phyloP scores from a whole-genome alignment of 148 eudicot species.

The Persicaria maculosa region DNA sequence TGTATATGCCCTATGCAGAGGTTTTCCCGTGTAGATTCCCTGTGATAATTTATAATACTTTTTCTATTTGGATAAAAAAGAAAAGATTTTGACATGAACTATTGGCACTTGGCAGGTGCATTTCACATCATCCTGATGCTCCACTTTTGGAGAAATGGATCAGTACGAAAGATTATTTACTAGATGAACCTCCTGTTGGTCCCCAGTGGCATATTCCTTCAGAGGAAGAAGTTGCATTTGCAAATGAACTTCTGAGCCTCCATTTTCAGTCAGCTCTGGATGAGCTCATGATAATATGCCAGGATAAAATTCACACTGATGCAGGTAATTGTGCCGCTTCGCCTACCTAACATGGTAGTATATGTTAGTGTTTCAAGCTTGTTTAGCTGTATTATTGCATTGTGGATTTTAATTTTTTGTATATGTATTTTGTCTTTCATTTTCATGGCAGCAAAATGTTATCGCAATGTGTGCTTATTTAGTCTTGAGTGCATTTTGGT shows the following conservation, averaged over 20 bases:
- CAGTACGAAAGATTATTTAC: conserved; percentile 56
- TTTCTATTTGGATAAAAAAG: too few species aligned
- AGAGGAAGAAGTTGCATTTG: conserved; percentile 69
- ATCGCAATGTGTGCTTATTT: background rate
- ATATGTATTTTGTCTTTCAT: background rate
- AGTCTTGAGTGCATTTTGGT: background rate
- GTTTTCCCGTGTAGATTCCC: too few species aligned
- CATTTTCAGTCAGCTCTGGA: conserved; percentile 84
- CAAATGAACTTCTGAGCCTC: conserved; percentile 79
- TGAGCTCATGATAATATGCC: conserved; percentile 68
- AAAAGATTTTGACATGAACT: too few species aligned
- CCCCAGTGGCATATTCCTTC: conserved; percentile 93
- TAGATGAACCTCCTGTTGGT: conserved; percentile 34
- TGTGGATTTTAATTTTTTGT: background rate
- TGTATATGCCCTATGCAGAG: too few species aligned
- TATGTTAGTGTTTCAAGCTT: background rate
- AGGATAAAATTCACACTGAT: conserved; percentile 71
- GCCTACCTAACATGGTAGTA: background rate
- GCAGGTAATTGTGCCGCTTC: conserved; percentile 43
- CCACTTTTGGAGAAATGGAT: conserved; percentile 83
- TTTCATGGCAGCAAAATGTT: background rate
- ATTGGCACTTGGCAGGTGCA: conserved; percentile 42
- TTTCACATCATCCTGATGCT: conserved; percentile 50
- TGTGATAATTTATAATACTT: too few species aligned
- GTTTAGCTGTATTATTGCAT: background rate